Evolutionary conservation across 2,329 filamentous ascomycete genomes (phyloP).

Genomic region (Beauveria rudraprayagi): DNA sequence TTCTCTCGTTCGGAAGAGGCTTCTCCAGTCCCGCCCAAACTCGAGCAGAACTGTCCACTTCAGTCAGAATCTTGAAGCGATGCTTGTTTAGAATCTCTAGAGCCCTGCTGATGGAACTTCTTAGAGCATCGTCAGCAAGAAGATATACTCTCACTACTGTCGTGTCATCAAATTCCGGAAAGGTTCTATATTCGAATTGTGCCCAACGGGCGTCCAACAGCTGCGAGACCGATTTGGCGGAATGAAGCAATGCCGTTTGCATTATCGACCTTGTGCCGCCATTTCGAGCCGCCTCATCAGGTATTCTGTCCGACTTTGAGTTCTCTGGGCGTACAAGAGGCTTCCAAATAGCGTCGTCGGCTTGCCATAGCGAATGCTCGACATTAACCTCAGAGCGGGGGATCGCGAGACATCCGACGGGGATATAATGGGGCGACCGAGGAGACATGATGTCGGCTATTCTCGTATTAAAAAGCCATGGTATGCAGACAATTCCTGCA

Average conservation of each 20-base stretch:
- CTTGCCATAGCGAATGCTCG: background rate
- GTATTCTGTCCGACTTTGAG: background rate
- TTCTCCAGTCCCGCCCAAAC: slow-evolving; percentile 46
- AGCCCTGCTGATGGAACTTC: slow-evolving; percentile 42
- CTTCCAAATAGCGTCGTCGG: background rate
- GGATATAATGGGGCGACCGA: slow-evolving; percentile 26
- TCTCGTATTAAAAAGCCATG: background rate
- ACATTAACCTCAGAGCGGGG: slow-evolving; percentile 13
- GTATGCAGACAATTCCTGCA: background rate
- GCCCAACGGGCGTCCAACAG: slow-evolving; percentile 36
- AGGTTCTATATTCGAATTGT: slow-evolving; percentile 30
- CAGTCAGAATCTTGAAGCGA: slow-evolving; percentile 39
- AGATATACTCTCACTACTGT: slow-evolving; percentile 48
- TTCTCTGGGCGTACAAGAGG: background rate
- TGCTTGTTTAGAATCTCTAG: slow-evolving; percentile 35
- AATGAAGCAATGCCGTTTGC: slow-evolving; percentile 23
- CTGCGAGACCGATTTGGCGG: slow-evolving; percentile 16
- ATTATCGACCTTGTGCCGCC: slow-evolving; percentile 15
- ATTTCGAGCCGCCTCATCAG: background rate
- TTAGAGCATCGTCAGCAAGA: slow-evolving; percentile 57
- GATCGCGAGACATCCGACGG: slow-evolving; percentile 32
- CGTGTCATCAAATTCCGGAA: slow-evolving; percentile 12
- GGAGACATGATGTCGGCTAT: slow-evolving; percentile 14
- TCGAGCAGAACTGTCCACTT: slow-evolving; percentile 46
- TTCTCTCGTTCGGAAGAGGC: slow-evolving; percentile 12